phyloP scores from a whole-genome alignment of 345 rosid species.

The Erucastrum elatum region DNA sequence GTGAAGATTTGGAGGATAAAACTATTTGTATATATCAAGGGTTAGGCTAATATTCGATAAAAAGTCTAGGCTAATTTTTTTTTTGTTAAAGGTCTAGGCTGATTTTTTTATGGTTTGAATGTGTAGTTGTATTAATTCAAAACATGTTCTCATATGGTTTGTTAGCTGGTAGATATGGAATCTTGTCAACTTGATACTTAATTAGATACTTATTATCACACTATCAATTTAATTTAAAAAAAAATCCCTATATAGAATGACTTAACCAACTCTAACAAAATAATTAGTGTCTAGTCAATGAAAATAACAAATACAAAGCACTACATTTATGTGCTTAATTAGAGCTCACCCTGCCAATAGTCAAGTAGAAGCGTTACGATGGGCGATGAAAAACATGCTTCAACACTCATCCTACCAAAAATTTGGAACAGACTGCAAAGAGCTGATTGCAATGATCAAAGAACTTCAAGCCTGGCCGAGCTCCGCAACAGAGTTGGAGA shows the following conservation, averaged over 20 bases:
- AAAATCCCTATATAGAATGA: not conserved
- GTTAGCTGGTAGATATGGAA: constrained; percentile 30
- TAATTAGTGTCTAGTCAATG: not conserved
- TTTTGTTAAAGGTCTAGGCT: not conserved
- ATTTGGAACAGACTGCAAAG: too few species aligned
- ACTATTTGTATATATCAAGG: constrained; percentile 5
- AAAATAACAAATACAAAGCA: constrained; percentile 1
- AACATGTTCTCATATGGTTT: constrained; percentile 17
- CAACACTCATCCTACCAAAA: too few species aligned
- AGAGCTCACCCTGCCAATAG: too few species aligned
- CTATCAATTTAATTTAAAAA: constrained; percentile 9
- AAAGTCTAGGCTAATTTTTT: not conserved
- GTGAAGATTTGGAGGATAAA: not conserved
- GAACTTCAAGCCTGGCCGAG: too few species aligned
- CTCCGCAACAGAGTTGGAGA: too few species aligned
- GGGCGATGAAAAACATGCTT: too few species aligned
- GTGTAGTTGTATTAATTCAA: not conserved
- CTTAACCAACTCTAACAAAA: not conserved
- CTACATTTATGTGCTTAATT: not conserved
- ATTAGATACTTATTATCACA: not conserved
- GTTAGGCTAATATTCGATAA: not conserved
- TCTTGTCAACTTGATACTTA: constrained; percentile 26
- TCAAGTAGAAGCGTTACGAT: too few species aligned
- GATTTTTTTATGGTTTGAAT: not conserved
- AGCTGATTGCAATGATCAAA: too few species aligned